A percentile compares a stretch with the other conserved stretches of the same genome.
Conservation (phyloP, 257 asterid genomes). For the Cinchona pubescens region DNA sequence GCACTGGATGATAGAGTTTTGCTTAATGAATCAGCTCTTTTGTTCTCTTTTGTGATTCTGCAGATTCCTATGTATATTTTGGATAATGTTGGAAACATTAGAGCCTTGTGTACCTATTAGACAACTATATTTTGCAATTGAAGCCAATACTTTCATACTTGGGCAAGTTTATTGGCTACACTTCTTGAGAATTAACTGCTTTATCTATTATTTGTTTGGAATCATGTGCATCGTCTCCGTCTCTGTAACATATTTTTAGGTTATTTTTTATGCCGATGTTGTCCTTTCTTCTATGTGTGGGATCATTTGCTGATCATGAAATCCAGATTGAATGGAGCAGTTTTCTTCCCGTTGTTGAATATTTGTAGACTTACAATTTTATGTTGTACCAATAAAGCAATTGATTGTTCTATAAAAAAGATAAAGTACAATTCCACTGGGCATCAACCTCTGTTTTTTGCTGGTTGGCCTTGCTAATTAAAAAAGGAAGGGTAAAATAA, state of each 20-base stretch:
- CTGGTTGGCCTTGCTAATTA: not conserved
- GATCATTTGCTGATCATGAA: too few species aligned
- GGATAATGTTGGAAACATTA: not conserved
- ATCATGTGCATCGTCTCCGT: not conserved
- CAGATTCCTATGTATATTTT: too few species aligned
- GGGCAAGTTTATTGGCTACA: not conserved
- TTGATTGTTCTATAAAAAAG: not conserved
- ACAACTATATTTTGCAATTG: not conserved
- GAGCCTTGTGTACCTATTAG: not conserved
- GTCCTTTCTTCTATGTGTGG: not conserved
- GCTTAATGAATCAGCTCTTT: too few species aligned
- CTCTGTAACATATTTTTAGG: not conserved
- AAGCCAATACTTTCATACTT: not conserved
- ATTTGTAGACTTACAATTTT: not conserved
- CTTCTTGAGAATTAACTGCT: not conserved
- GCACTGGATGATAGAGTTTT: not conserved
- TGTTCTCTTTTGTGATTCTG: not conserved
- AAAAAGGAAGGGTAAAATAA: not conserved
- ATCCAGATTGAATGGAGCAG: not conserved
- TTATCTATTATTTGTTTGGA: not conserved
- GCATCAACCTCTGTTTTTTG: not conserved
- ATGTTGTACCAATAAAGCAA: not conserved
- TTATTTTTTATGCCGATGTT: not conserved
- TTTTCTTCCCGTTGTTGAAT: not conserved
- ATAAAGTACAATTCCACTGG: not conserved